Conservation (phyloP, 2,329 filamentous ascomycete genomes). For the Penicillium sp. region DNA sequence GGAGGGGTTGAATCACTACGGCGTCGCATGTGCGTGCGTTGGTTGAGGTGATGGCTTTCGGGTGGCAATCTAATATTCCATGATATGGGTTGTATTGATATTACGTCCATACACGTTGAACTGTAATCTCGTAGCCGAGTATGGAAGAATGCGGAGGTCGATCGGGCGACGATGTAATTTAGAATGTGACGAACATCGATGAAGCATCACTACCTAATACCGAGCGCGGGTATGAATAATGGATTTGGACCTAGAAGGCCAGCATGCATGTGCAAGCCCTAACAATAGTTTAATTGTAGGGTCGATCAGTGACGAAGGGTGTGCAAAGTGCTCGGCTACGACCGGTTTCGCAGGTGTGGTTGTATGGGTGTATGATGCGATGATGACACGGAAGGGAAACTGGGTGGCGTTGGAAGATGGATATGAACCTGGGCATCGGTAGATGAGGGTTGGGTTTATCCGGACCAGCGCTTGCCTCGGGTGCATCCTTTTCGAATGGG, state of each 20-base stretch:
- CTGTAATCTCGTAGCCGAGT: neutral
- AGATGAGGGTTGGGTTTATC: constrained; percentile 10
- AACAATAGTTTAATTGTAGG: neutral
- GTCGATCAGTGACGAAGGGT: constrained; percentile 15
- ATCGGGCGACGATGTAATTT: too few species aligned
- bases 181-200: neutral
- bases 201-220: constrained; percentile 6
- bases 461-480: constrained; percentile 20
- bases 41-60: neutral
- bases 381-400: constrained; percentile 28
- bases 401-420: constrained; percentile 21
- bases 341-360: constrained; percentile 17
- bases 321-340: constrained; percentile 20
- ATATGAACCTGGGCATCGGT: constrained; percentile 6
- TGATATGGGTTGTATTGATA: constrained; percentile 1
- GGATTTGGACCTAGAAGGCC: neutral
- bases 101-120: neutral
- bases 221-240: constrained; percentile 3
- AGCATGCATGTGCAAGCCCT: neutral
- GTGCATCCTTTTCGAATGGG: neutral
- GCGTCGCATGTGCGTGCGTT: neutral
- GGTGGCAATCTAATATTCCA: constrained; percentile 14
- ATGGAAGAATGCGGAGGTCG: constrained; percentile 7
- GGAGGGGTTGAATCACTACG: neutral
- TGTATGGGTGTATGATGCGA: constrained; percentile 28